phyloP scores from a whole-genome alignment of 805 yeast genomes.

The Candida tammaniensis region DNA sequence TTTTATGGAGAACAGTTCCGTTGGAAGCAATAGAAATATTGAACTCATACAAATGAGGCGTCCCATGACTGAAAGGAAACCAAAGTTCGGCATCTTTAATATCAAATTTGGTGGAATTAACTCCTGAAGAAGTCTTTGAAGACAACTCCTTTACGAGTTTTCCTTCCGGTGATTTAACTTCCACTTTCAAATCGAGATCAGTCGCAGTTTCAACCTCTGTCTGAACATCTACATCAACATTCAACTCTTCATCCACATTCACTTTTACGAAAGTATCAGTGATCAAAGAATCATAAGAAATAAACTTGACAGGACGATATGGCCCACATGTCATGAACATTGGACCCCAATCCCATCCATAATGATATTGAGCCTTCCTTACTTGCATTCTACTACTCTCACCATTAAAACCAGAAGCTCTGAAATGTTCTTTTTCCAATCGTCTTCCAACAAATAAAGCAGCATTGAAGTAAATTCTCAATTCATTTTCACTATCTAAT shows the following conservation, averaged over 20 bases:
- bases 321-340: slow-evolving; percentile 44
- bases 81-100: slow-evolving; percentile 33
- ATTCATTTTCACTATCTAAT: slow-evolving; percentile 19
- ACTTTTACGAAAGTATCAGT: slow-evolving; percentile 18
- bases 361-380: slow-evolving; percentile 53
- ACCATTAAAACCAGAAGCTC: slow-evolving; percentile 36
- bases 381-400: slow-evolving; percentile 42
- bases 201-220: slow-evolving; percentile 6
- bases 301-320: slow-evolving; percentile 33
- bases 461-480: slow-evolving; percentile 36
- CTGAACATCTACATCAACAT: slow-evolving; percentile 12
- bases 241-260: slow-evolving; percentile 11
- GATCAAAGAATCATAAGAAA: slow-evolving; percentile 16
- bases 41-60: slow-evolving; percentile 30
- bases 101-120: slow-evolving; percentile 8
- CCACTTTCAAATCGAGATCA: slow-evolving; percentile 5
- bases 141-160: slow-evolving; percentile 2
- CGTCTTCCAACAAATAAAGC: slow-evolving; percentile 32
- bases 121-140: slow-evolving; percentile 2
- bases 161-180: slow-evolving; percentile 15
- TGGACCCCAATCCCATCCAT: slow-evolving; percentile 62
- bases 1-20: slow-evolving; percentile 6
- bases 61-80: slow-evolving; percentile 41
- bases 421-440: slow-evolving; percentile 29
- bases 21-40: slow-evolving; percentile 10